Conservation (phyloP, 1,284 basidiomycete species). For the Ustilago cynodontis region DNA sequence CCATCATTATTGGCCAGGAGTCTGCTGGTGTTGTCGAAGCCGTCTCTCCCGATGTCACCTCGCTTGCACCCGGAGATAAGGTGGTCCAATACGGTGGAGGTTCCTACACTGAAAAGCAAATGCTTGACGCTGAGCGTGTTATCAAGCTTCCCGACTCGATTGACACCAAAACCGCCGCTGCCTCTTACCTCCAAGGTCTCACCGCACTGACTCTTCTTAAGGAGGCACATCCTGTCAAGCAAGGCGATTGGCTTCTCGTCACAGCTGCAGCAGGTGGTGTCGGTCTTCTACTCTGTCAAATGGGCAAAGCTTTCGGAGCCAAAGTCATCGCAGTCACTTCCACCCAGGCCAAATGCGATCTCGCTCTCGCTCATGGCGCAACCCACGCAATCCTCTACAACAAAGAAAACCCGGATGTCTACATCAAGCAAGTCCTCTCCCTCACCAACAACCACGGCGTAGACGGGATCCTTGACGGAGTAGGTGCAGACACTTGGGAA, state of each 20-base stretch:
- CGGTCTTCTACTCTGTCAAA: constrained; percentile 73
- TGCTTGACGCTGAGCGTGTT: constrained; percentile 77
- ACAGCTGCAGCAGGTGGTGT: constrained; percentile 89
- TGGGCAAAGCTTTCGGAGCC: constrained; percentile 76
- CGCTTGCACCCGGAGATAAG: constrained; percentile 76
- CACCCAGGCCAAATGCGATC: constrained; percentile 82
- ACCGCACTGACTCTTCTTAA: constrained; percentile 84
- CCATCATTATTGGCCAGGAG: constrained; percentile 83
- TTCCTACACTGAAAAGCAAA: constrained; percentile 81
- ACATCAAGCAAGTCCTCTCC: constrained; percentile 70
- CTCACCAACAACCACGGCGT: constrained; percentile 83
- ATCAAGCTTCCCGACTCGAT: constrained; percentile 74
- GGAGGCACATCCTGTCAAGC: constrained; percentile 84
- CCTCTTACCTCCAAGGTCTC: constrained; percentile 80
- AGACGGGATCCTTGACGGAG: constrained; percentile 90
- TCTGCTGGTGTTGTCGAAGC: constrained; percentile 80
- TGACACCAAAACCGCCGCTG: constrained; percentile 78
- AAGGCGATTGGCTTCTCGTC: constrained; percentile 77
- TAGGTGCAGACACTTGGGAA: constrained; percentile 76
- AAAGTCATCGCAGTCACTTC: constrained; percentile 95
- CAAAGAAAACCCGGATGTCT: constrained; percentile 39
- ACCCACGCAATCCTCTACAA: constrained; percentile 87
- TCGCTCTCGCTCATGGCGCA: constrained; percentile 85
- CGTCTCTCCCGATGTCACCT: constrained; percentile 71
- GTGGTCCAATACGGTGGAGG: constrained; percentile 75